phyloP scores from a whole-genome alignment of 2,329 filamentous ascomycete species.

The Talaromyces sp. region DNA sequence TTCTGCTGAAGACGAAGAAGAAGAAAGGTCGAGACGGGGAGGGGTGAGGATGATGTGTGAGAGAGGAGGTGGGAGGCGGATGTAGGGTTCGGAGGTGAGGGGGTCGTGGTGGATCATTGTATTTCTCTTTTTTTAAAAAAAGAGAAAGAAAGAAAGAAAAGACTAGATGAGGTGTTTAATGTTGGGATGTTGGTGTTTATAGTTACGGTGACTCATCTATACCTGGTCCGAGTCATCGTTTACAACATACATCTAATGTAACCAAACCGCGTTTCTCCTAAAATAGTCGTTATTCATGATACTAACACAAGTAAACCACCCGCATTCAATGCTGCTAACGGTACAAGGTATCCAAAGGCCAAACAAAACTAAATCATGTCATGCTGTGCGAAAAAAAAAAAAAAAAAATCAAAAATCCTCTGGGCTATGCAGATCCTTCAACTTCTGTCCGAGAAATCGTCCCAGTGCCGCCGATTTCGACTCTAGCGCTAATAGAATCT shows the following conservation, averaged over 20 bases:
- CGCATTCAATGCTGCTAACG: not conserved
- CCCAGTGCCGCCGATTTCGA: conserved; percentile 39
- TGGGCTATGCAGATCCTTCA: conserved; percentile 36
- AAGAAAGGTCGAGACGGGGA: conserved; percentile 10
- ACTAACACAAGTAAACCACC: not conserved
- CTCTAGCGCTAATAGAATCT: conserved; percentile 36
- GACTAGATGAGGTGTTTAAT: not conserved
- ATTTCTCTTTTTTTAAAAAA: not conserved
- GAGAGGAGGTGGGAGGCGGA: conserved; percentile 19
- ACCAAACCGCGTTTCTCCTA: too few species aligned
- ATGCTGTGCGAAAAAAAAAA: not conserved
- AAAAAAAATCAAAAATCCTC: conserved; percentile 33
- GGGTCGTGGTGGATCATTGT: conserved; percentile 18
- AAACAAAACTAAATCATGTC: not conserved
- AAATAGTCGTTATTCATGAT: not conserved
- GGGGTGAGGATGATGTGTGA: conserved; percentile 24
- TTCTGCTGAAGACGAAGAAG: not conserved
- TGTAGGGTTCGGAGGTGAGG: conserved; percentile 19
- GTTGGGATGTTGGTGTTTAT: not conserved
- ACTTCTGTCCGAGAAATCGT: conserved; percentile 34
- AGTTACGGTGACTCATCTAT: not conserved
- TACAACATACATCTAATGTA: too few species aligned
- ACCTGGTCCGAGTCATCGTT: not conserved
- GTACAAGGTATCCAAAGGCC: not conserved
- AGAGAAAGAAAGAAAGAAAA: too few species aligned